These are phyloP conservation scores for Sesbania bispinosa DNA, from an alignment of 306 rosid genomes.

Conservation along the genomic window DNA sequence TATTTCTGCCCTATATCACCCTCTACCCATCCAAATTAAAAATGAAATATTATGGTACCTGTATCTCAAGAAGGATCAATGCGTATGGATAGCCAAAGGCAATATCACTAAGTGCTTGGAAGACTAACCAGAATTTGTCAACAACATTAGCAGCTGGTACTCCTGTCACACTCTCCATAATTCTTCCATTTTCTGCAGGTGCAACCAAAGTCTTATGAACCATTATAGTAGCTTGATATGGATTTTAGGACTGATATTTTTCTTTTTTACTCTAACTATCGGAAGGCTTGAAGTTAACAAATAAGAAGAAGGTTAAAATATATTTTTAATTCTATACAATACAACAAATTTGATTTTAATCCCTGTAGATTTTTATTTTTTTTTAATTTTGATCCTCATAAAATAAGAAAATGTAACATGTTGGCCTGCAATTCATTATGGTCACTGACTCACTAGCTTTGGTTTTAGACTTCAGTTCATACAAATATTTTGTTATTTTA, in stretches of 20 bases:
- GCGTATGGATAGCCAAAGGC: conserved; percentile 83
- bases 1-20: neutral
- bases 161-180: conserved; percentile 63
- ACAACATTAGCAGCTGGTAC: conserved; percentile 39
- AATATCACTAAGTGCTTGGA: conserved; percentile 79
- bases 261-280: neutral
- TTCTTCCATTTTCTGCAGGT: conserved; percentile 60
- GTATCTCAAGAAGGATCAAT: conserved; percentile 64
- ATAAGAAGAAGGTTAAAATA: too few relatives aligned
- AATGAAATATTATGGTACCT: conserved; percentile 40
- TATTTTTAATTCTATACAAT: too few relatives aligned
- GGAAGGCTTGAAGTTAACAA: neutral
- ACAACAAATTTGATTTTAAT: too few relatives aligned
- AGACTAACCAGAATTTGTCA: conserved; percentile 52
- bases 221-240: neutral
- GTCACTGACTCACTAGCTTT: too few relatives aligned
- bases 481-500: too few relatives aligned
- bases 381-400: too few relatives aligned
- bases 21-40: neutral
- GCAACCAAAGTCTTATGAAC: conserved; percentile 16
- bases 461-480: too few relatives aligned
- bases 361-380: too few relatives aligned
- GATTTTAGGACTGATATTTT: neutral
- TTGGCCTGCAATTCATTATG: too few relatives aligned
- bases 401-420: too few relatives aligned